Conservation (phyloP, 768 basidiomycete genomes). For the Flagelloscypha sp. region DNA sequence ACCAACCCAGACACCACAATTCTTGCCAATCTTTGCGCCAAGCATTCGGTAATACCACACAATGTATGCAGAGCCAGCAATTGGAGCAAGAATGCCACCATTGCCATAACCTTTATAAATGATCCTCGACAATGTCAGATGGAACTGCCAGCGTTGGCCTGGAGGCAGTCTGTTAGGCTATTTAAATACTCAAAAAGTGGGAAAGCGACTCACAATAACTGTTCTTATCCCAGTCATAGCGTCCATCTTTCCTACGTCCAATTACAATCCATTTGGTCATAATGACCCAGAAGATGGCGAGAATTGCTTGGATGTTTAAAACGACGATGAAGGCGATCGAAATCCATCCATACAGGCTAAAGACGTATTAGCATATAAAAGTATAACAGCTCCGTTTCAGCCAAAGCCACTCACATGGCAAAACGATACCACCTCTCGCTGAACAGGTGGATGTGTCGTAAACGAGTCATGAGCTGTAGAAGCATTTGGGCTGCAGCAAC, state of each 20-base stretch:
- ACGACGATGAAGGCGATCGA: slow-evolving; percentile 28
- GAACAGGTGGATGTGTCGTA: slow-evolving; percentile 25
- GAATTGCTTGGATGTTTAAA: slow-evolving; percentile 28
- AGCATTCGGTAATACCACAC: slow-evolving; percentile 37
- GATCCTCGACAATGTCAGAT: slow-evolving; percentile 28
- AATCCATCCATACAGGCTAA: slow-evolving; percentile 33
- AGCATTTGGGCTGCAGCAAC: slow-evolving; percentile 20
- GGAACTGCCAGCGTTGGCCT: slow-evolving; percentile 44
- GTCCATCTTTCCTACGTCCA: slow-evolving; percentile 28
- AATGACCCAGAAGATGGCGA: slow-evolving; percentile 33
- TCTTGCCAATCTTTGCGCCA: slow-evolving; percentile 35
- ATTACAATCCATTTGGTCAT: slow-evolving; percentile 35
- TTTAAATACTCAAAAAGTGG: no score
- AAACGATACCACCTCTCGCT: slow-evolving; percentile 29
- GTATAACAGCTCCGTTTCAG: no score
- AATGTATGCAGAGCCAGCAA: slow-evolving; percentile 34
- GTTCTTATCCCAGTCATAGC: slow-evolving; percentile 38
- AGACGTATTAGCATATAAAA: no score
- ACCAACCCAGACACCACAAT: slow-evolving; percentile 32
- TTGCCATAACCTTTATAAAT: slow-evolving; percentile 34
- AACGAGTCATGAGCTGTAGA: slow-evolving; percentile 22
- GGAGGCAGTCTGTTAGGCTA: no score
- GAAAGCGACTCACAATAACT: no score
- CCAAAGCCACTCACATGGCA: no score
- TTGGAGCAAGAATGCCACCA: slow-evolving; percentile 30